These are phyloP conservation scores for Scorias spongiosa DNA, from an alignment of 2,329 filamentous ascomycete genomes.

Conservation along the genomic window DNA sequence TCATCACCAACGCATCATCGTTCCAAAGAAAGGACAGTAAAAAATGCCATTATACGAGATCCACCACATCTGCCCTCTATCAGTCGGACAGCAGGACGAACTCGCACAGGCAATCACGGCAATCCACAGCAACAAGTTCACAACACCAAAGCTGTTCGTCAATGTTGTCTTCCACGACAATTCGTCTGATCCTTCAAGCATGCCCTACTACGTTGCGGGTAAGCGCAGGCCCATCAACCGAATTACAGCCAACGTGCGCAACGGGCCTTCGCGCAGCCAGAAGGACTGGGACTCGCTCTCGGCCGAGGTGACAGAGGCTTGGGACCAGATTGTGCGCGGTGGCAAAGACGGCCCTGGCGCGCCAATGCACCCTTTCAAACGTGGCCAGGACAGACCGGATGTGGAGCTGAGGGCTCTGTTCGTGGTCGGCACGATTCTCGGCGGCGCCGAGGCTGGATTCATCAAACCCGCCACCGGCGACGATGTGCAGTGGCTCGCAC, in stretches of 20 bases:
- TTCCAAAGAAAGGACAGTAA: too few species aligned
- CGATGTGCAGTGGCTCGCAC: constrained; percentile 19
- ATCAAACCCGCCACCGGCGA: constrained; percentile 15
- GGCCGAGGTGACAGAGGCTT: constrained; percentile 11
- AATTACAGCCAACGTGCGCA: constrained; percentile 21
- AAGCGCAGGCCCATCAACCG: constrained; percentile 18
- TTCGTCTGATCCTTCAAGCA: constrained; percentile 1
- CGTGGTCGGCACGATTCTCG: constrained; percentile 16
- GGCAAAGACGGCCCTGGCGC: constrained; percentile 1
- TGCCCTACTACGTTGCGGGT: constrained; percentile 22
- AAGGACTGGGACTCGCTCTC: constrained; percentile 16
- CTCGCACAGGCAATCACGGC: constrained; percentile 26
- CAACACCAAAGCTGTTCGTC: constrained; percentile 28
- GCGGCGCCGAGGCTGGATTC: constrained; percentile 20
- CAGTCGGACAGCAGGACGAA: constrained; percentile 20
- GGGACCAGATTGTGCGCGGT: constrained; percentile 15
- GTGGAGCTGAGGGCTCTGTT: constrained; percentile 11
- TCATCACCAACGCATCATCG: too few species aligned
- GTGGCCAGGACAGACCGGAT: constrained; percentile 8
- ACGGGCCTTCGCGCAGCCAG: constrained; percentile 17
- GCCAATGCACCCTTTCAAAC: constrained; percentile 7
- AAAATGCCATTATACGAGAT: constrained; percentile 32
- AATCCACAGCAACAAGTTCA: constrained; percentile 28
- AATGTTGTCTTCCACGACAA: constrained; percentile 26
- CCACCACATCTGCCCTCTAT: constrained; percentile 22